Percentiles rank a stretch among this genome's conserved stretches.
Conservation (phyloP, 2,329 filamentous ascomycete species). For the Colletotrichum liriopes region DNA sequence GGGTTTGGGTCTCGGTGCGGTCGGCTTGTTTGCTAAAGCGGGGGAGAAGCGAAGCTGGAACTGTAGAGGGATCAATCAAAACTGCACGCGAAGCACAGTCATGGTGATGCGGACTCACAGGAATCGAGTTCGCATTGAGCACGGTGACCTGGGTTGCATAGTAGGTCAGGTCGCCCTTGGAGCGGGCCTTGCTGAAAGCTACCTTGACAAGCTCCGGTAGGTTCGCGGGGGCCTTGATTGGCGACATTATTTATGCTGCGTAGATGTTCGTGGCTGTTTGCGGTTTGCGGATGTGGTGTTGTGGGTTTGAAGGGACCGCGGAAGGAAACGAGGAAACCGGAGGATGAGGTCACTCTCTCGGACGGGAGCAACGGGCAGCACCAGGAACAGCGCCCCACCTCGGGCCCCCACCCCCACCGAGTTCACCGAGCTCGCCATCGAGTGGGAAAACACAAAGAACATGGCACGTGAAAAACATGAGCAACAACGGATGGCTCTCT, state of each 20-base stretch:
- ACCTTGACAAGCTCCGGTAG: slow-evolving; percentile 67
- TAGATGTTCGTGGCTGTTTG: slow-evolving; percentile 43
- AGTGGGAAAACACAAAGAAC: background rate
- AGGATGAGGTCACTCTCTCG: slow-evolving; percentile 2
- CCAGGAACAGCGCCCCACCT: background rate
- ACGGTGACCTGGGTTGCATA: slow-evolving; percentile 69
- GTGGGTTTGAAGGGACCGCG: background rate
- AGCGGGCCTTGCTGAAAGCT: slow-evolving; percentile 64
- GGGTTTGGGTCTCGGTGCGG: slow-evolving; percentile 57
- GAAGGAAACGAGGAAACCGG: no score
- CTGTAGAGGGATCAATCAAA: slow-evolving; percentile 55
- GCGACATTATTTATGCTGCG: slow-evolving; percentile 56
- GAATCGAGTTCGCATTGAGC: slow-evolving; percentile 59
- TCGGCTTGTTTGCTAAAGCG: slow-evolving; percentile 77
- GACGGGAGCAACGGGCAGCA: slow-evolving; percentile 3
- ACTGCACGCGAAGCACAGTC: background rate
- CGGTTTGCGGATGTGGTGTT: background rate
- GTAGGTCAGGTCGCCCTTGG: slow-evolving; percentile 66
- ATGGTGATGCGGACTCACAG: slow-evolving; percentile 52
- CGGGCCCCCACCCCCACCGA: slow-evolving; percentile 1
- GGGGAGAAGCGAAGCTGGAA: slow-evolving; percentile 83
- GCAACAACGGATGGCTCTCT: background rate
- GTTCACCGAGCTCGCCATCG: background rate
- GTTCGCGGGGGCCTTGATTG: slow-evolving; percentile 59
- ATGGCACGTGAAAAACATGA: background rate